Conservation (phyloP, 345 rosid species). For the Leavenworthia alabamica region DNA sequence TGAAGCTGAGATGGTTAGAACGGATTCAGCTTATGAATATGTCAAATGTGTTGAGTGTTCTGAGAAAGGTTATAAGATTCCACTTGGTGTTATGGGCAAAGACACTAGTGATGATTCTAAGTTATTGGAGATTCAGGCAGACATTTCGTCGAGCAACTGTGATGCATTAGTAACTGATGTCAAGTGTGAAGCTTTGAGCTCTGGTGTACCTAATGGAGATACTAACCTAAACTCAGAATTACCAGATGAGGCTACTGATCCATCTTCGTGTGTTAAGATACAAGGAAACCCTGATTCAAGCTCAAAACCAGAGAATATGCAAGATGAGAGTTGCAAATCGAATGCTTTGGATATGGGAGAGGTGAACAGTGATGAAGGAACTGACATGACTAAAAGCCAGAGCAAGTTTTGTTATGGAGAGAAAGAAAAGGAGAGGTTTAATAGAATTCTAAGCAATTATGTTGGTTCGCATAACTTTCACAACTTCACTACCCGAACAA, state of each 20-base stretch:
- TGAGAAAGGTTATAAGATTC: constrained; percentile 74
- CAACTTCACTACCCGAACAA: constrained; percentile 83
- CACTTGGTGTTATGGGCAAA: constrained; percentile 56
- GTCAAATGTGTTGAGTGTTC: constrained; percentile 77
- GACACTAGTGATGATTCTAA: constrained; percentile 28
- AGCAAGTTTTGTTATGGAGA: constrained; percentile 55
- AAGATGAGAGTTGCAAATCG: background rate
- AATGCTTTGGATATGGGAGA: constrained; percentile 18
- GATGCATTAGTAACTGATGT: constrained; percentile 11
- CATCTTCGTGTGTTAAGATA: background rate
- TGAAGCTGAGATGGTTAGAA: constrained; percentile 72
- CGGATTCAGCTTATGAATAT: constrained; percentile 62
- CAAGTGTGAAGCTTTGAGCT: constrained; percentile 18
- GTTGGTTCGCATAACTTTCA: constrained; percentile 94
- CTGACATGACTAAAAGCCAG: constrained; percentile 1
- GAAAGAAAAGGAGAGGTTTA: constrained; percentile 71
- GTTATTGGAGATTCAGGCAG: constrained; percentile 23
- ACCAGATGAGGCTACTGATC: background rate
- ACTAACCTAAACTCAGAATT: constrained; percentile 4
- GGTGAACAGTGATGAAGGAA: constrained; percentile 21
- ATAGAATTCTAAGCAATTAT: constrained; percentile 59
- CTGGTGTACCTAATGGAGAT: constrained; percentile 12
- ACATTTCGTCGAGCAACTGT: constrained; percentile 33
- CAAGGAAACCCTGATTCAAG: background rate
- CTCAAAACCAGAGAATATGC: constrained; percentile 8